These are phyloP conservation scores for Exophiala dermatitidis DNA, from an alignment of 2,329 filamentous ascomycete genomes.

Conservation along the genomic window DNA sequence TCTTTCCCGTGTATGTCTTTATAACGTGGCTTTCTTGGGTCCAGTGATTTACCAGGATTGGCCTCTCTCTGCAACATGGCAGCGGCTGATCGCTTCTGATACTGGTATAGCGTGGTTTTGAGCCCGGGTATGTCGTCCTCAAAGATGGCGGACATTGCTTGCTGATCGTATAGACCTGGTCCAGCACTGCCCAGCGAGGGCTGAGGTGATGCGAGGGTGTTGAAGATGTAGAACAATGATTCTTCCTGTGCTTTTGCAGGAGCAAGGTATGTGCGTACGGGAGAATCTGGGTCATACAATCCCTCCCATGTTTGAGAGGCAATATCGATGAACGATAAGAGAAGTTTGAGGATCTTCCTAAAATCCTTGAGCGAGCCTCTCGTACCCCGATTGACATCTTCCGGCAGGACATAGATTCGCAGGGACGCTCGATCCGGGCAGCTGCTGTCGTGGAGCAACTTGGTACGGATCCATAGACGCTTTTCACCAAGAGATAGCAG, in stretches of 20 bases:
- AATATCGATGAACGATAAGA: conserved; percentile 38
- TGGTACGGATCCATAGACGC: conserved; percentile 34
- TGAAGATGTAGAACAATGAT: conserved; percentile 46
- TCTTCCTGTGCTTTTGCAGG: conserved; percentile 32
- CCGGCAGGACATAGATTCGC: conserved; percentile 37
- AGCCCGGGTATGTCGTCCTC: conserved; percentile 32
- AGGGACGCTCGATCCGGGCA: conserved; percentile 25
- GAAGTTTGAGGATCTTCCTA: conserved; percentile 33
- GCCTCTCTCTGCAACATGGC: conserved; percentile 77
- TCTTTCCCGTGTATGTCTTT: conserved; percentile 52
- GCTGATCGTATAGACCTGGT: conserved; percentile 29
- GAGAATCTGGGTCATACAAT: conserved; percentile 16
- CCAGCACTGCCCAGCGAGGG: conserved; percentile 30
- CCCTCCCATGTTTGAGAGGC: conserved; percentile 37
- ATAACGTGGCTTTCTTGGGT: conserved; percentile 62
- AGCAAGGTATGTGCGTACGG: conserved; percentile 16
- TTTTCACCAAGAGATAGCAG: conserved; percentile 26
- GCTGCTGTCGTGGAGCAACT: conserved; percentile 18
- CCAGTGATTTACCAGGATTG: conserved; percentile 56
- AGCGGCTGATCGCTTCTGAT: conserved; percentile 73
- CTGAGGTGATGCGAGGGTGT: conserved; percentile 39
- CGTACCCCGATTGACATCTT: conserved; percentile 34
- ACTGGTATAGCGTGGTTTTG: conserved; percentile 61
- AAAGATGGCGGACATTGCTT: conserved; percentile 36
- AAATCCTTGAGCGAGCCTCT: conserved; percentile 32